These are phyloP conservation scores for Diplosphaera chodatii DNA, from an alignment of 139 green algal genomes.

Conservation along the genomic window DNA sequence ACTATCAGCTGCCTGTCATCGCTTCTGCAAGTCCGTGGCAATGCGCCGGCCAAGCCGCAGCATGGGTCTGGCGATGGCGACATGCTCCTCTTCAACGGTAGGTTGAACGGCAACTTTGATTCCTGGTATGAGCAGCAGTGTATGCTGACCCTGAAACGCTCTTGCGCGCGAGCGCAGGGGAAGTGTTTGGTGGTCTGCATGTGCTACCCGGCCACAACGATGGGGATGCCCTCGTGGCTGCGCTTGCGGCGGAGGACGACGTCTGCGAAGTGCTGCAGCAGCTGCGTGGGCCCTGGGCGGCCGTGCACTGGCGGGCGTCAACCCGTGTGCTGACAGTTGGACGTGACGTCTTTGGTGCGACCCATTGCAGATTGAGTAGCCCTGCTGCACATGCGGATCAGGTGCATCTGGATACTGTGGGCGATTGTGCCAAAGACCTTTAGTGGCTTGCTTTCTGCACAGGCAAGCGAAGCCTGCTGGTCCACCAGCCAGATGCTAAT, in stretches of 20 bases:
- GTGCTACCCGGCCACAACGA: constrained; percentile 44
- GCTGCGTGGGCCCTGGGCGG: constrained; percentile 72
- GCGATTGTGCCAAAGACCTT: no score
- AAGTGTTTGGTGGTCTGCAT: constrained; percentile 57
- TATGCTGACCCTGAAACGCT: no score
- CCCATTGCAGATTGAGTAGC: no score
- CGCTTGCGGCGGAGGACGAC: constrained; percentile 14
- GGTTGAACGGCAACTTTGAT: no score
- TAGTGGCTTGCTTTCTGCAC: not conserved
- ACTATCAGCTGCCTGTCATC: constrained; percentile 28
- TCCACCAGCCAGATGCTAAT: constrained; percentile 33
- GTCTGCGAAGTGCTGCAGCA: constrained; percentile 25
- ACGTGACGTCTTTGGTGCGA: constrained; percentile 59
- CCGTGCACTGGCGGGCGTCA: constrained; percentile 64
- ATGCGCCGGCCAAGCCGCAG: not conserved
- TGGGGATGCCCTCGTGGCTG: constrained; percentile 29
- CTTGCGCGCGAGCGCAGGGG: constrained; percentile 13
- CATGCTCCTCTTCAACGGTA: constrained; percentile 71
- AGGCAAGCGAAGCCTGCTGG: constrained; percentile 64
- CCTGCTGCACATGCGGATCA: no score
- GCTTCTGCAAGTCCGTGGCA: constrained; percentile 68
- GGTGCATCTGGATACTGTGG: no score
- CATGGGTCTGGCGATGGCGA: constrained; percentile 29
- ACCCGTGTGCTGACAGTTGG: constrained; percentile 62
- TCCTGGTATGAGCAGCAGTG: no score